Conservation (phyloP, 2,329 filamentous ascomycete species). For the Xylaria sp. region DNA sequence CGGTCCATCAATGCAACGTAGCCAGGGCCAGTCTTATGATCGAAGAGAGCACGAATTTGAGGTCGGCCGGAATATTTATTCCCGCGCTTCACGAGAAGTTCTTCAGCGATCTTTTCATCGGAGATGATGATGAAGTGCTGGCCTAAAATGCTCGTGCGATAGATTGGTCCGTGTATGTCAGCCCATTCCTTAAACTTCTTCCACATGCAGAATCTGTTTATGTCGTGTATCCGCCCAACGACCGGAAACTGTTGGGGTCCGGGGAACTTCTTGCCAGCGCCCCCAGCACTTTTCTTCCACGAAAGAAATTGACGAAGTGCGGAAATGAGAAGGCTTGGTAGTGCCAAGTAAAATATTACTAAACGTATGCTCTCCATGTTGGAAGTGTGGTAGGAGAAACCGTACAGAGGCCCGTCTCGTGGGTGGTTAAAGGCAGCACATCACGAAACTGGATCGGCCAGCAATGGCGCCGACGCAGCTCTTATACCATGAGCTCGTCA, state of each 20-base stretch:
- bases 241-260: slow-evolving; percentile 55
- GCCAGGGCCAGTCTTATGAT: slow-evolving; percentile 54
- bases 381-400: not conserved
- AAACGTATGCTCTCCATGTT: slow-evolving; percentile 48
- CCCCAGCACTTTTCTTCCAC: slow-evolving; percentile 41
- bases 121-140: slow-evolving; percentile 49
- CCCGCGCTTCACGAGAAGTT: slow-evolving; percentile 55
- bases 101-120: slow-evolving; percentile 54
- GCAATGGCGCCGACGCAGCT: slow-evolving; percentile 3
- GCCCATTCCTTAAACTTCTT: slow-evolving; percentile 52
- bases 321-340: slow-evolving; percentile 52
- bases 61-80: slow-evolving; percentile 57
- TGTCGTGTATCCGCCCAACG: slow-evolving; percentile 55
- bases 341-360: slow-evolving; percentile 51
- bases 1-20: slow-evolving; percentile 59
- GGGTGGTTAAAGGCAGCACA: not conserved
- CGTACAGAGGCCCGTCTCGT: not conserved
- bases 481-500: slow-evolving; percentile 16
- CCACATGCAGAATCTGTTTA: slow-evolving; percentile 54
- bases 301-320: slow-evolving; percentile 46
- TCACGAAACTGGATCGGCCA: not conserved
- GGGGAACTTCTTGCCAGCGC: slow-evolving; percentile 45
- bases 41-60: slow-evolving; percentile 55
- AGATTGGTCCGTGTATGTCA: slow-evolving; percentile 40
- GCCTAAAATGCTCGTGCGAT: slow-evolving; percentile 42